Evolutionary conservation across 2,329 filamentous ascomycete species (phyloP).

Genomic region (Penicillium sumatraense): DNA sequence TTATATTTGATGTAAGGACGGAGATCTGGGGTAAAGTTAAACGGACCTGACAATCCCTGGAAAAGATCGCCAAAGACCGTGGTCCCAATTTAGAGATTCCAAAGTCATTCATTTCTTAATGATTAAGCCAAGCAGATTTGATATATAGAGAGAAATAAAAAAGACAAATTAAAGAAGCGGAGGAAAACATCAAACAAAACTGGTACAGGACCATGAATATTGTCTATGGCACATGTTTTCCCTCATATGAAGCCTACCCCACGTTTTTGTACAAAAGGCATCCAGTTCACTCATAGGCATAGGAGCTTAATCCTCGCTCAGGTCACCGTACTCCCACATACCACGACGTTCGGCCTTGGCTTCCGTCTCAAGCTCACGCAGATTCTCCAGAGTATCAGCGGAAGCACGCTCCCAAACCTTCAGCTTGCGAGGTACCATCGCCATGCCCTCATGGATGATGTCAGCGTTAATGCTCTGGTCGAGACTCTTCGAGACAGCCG

Average conservation of each 20-base stretch:
- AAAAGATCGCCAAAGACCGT: not conserved
- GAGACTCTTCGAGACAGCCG: conserved; percentile 63
- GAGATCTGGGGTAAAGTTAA: conserved; percentile 2
- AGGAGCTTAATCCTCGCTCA: conserved; percentile 76
- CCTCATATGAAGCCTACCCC: conserved; percentile 6
- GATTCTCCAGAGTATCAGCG: conserved; percentile 69
- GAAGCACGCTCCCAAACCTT: conserved; percentile 87
- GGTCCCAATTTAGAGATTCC: not conserved
- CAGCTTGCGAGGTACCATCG: conserved; percentile 89
- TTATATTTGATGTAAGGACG: not conserved
- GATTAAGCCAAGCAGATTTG: not conserved
- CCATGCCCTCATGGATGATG: conserved; percentile 79
- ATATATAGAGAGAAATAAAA: not conserved
- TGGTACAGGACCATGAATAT: conserved; percentile 8
- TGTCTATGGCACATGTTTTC: conserved; percentile 11
- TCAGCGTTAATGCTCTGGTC: conserved; percentile 89
- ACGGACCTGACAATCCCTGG: not conserved
- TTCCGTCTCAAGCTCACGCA: conserved; percentile 74
- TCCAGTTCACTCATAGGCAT: conserved; percentile 10
- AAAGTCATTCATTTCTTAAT: not conserved
- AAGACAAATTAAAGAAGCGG: not conserved
- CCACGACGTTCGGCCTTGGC: conserved; percentile 81
- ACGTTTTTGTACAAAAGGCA: conserved; percentile 25
- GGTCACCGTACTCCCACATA: conserved; percentile 98
- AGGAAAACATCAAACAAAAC: conserved; percentile 1